phyloP scores from a whole-genome alignment of 2,329 filamentous ascomycete species.

The Aspergillus aculeatus region DNA sequence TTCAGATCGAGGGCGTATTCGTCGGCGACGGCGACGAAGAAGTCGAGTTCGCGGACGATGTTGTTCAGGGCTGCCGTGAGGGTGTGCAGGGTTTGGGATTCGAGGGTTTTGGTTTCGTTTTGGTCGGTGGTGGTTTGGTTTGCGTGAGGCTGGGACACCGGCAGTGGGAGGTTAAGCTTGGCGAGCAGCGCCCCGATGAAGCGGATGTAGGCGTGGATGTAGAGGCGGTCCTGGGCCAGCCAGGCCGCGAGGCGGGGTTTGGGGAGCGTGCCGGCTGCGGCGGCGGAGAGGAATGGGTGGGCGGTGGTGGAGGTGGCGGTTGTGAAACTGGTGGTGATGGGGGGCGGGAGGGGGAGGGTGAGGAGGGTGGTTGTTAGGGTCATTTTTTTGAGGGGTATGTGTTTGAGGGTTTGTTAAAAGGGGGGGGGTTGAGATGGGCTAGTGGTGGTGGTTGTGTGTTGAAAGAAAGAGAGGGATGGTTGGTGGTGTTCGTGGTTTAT shows the following conservation, averaged over 20 bases:
- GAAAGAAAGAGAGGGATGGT: too few relatives aligned
- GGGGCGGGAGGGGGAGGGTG: conserved; percentile 47
- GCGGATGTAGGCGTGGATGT: conserved; percentile 67
- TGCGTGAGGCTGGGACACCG: conserved; percentile 46
- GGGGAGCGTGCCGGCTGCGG: conserved; percentile 61
- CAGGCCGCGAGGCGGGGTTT: conserved; percentile 60
- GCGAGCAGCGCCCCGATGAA: conserved; percentile 65
- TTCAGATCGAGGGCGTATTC: conserved; percentile 59
- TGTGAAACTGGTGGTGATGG: conserved; percentile 15
- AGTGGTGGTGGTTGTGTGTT: too few relatives aligned
- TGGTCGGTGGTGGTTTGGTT: conserved; percentile 26
- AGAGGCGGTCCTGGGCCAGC: conserved; percentile 71
- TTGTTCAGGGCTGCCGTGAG: conserved; percentile 65
- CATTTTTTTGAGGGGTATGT: conserved; percentile 22
- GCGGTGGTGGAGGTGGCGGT: conserved; percentile 55
- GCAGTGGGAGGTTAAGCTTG: conserved; percentile 53
- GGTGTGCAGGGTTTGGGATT: conserved; percentile 60
- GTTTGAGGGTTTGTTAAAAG: background rate
- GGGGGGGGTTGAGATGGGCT: too few relatives aligned
- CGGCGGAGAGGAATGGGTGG: conserved; percentile 64
- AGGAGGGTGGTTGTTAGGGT: conserved; percentile 59
- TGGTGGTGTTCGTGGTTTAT: background rate
- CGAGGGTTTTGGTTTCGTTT: conserved; percentile 29
- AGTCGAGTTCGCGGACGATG: conserved; percentile 64
- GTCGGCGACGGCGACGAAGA: conserved; percentile 64